phyloP scores from a whole-genome alignment of 1,139 yeast genomes.

The Eremothecium cymbalariae region DNA sequence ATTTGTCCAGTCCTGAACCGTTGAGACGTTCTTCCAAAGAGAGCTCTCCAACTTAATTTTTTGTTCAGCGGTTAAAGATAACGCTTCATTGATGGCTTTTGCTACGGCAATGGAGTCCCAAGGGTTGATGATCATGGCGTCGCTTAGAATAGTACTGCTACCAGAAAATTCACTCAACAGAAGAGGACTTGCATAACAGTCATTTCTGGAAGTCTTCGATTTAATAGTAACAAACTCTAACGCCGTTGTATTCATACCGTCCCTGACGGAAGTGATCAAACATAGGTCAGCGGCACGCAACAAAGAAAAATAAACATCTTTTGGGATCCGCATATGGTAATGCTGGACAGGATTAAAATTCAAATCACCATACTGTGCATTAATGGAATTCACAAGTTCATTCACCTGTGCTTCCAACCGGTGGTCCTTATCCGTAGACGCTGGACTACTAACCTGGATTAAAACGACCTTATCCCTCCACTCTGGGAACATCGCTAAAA shows the following conservation, averaged over 20 bases:
- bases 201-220: constrained; percentile 38
- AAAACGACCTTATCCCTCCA: constrained; percentile 83
- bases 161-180: constrained; percentile 91
- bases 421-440: constrained; percentile 26
- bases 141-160: constrained; percentile 68
- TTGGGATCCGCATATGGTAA: constrained; percentile 80
- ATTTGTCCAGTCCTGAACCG: constrained; percentile 77
- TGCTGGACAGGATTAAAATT: constrained; percentile 82
- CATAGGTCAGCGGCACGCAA: constrained; percentile 86
- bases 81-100: constrained; percentile 63
- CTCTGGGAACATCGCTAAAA: constrained; percentile 82
- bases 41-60: constrained; percentile 41
- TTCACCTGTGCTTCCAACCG: constrained; percentile 68
- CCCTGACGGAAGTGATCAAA: constrained; percentile 81
- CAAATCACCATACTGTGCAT: constrained; percentile 73
- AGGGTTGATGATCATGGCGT: constrained; percentile 84
- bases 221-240: constrained; percentile 88
- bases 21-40: constrained; percentile 58
- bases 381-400: constrained; percentile 71
- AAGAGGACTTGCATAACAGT: constrained; percentile 52
- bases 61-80: constrained; percentile 42
- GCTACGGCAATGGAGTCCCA: constrained; percentile 96
- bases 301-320: constrained; percentile 82
- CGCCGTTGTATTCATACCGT: constrained; percentile 95
- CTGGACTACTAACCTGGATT: constrained; percentile 84